phyloP scores from a whole-genome alignment of 2,329 filamentous ascomycete species.

The Periconia sp. region DNA sequence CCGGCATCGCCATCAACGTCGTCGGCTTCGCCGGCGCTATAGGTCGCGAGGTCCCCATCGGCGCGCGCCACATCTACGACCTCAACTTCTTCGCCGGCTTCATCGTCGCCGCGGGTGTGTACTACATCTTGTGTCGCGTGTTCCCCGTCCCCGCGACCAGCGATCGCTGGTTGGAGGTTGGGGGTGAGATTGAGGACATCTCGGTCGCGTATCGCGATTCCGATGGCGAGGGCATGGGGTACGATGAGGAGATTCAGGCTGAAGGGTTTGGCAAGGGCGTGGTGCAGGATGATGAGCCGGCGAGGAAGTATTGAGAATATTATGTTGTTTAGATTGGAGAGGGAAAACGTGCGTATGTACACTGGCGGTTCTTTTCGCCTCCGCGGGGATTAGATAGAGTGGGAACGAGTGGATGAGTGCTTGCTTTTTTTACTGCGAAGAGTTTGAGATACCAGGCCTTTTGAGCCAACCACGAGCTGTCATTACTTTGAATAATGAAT shows the following conservation, averaged over 20 bases:
- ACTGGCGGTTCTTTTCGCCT: too few species aligned
- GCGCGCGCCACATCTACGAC: conserved; percentile 84
- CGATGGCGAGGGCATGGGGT: conserved; percentile 18
- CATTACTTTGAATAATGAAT: not conserved
- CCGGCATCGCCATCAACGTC: conserved; percentile 85
- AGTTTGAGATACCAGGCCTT: conserved; percentile 1
- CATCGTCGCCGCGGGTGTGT: conserved; percentile 65
- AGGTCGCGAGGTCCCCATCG: conserved; percentile 69
- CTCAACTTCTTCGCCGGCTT: conserved; percentile 90
- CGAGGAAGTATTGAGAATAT: not conserved
- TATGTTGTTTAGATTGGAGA: not conserved
- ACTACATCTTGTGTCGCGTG: conserved; percentile 70
- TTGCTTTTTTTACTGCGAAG: not conserved
- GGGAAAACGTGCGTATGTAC: too few species aligned
- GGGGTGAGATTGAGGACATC: conserved; percentile 40
- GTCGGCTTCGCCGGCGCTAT: conserved; percentile 87
- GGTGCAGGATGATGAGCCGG: not conserved
- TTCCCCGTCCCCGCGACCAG: conserved; percentile 75
- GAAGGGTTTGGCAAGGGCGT: conserved; percentile 16
- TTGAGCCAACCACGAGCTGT: not conserved
- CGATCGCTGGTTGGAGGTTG: conserved; percentile 75
- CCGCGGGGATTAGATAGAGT: too few species aligned
- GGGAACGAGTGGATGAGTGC: too few species aligned
- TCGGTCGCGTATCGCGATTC: conserved; percentile 27
- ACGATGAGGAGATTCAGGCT: conserved; percentile 31